Evolutionary conservation across 2,329 filamentous ascomycete species (phyloP), one percentile per base, ranked within the genome.

Genomic region (Talaromyces sp.): DNA sequence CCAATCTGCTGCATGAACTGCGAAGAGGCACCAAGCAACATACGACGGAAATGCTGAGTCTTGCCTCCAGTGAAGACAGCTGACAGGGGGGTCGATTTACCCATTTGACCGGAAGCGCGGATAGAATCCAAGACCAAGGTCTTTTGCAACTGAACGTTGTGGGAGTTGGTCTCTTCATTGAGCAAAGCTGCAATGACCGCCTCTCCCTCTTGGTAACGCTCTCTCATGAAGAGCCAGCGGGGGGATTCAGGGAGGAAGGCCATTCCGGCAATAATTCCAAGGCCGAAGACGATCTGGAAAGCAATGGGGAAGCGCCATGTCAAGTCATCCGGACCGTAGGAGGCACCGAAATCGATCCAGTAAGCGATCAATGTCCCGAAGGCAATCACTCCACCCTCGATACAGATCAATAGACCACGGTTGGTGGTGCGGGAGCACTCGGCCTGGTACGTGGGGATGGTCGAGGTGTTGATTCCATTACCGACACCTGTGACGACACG

Each of bases 91-190:
- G 31, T 70, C 40, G 2, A 62, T 56, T 63, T 65, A 64, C 62
- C 64, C 68, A 62, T 55, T 61, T 53, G 63, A 13, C 56, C 48
- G 10, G 50, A 59, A n/a, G 59, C 56, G 22, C 77, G 76, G 62
- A 87, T 84, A 2, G 79, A 82, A 66, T 89, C 85, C 22, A 82
- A 72, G 36, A 86, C 84, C 1, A 84, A 83, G 56, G 82, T 80
- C 63, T 78, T 76, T 69, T 87, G 78, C 25, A 78, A 64, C 46
- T 77, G 72, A 5, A 83, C 83, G 63, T 85, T 78, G 3, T 78
- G 70, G 59, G 81, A 78, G 59, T 82, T 77, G 2, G 79, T 61
- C 36, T 79, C 59, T 25, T 75, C 70, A 21, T 73, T 73, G 43
- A 71, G 67, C 2, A 81, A 75, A 9, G 75, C 75, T 2, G 77